Evolutionary conservation across 768 basidiomycete genomes (phyloP).

Genomic region (Tulasnella sp.): DNA sequence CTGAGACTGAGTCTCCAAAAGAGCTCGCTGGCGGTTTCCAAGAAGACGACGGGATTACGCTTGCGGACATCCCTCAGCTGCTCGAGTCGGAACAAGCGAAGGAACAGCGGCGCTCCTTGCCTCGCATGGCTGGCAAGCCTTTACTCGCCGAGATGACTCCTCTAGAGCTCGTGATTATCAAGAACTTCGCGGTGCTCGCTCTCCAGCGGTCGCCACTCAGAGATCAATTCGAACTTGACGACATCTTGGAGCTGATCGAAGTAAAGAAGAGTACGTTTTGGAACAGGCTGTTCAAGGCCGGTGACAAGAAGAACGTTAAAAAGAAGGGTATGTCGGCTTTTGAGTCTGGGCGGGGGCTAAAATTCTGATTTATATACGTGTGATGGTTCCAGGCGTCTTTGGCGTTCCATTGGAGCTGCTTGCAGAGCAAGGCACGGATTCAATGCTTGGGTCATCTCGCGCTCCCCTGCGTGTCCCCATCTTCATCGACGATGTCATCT

Average conservation of each 20-base stretch:
- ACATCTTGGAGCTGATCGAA: slow-evolving; percentile 91
- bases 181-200: slow-evolving; percentile 84
- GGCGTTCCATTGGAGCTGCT: slow-evolving; percentile 89
- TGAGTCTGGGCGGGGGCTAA: too few species aligned
- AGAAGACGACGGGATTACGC: slow-evolving; percentile 82
- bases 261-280: slow-evolving; percentile 92
- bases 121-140: slow-evolving; percentile 74
- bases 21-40: background rate
- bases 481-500: slow-evolving; percentile 97
- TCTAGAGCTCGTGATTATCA: slow-evolving; percentile 87
- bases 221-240: slow-evolving; percentile 87
- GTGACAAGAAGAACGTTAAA: slow-evolving; percentile 79
- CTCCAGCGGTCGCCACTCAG: slow-evolving; percentile 76
- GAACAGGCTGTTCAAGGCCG: slow-evolving; percentile 89
- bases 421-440: slow-evolving; percentile 97
- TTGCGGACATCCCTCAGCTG: slow-evolving; percentile 92
- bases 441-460: slow-evolving; percentile 84
- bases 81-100: slow-evolving; percentile 91
- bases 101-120: slow-evolving; percentile 82
- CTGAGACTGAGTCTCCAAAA: background rate
- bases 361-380: background rate
- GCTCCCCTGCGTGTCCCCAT: slow-evolving; percentile 87
- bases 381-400: slow-evolving; percentile 72
- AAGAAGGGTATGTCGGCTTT: slow-evolving; percentile 58
- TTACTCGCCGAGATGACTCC: slow-evolving; percentile 82